These are phyloP conservation scores for Aurinia saxatilis DNA, from an alignment of 345 rosid species.

Conservation along the genomic window DNA sequence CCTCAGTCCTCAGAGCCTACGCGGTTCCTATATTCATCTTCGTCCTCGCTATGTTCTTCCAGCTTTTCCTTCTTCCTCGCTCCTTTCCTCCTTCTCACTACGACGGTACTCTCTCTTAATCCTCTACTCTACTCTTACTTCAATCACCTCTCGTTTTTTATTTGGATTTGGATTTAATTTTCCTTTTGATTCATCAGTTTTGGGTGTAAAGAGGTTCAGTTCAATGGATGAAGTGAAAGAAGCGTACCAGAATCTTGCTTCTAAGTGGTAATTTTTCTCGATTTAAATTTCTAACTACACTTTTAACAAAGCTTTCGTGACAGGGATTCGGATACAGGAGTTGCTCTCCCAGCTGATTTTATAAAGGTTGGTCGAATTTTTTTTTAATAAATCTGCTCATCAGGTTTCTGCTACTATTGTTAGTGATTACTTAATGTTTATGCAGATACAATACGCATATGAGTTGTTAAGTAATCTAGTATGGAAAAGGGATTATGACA, in stretches of 20 bases:
- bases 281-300: neutral
- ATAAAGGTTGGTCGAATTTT: slow-evolving; percentile 46
- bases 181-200: slow-evolving; percentile 31
- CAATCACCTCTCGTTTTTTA: neutral
- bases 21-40: slow-evolving; percentile 54
- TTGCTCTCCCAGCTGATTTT: slow-evolving; percentile 41
- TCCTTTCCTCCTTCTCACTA: slow-evolving; percentile 75
- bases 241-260: slow-evolving; percentile 55
- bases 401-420: neutral
- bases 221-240: slow-evolving; percentile 56
- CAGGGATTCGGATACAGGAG: slow-evolving; percentile 54
- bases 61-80: slow-evolving; percentile 69
- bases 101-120: slow-evolving; percentile 45
- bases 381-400: neutral
- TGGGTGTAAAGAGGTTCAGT: slow-evolving; percentile 50
- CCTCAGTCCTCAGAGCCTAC: slow-evolving; percentile 46
- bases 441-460: slow-evolving; percentile 76
- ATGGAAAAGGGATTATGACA: slow-evolving; percentile 83
- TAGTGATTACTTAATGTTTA: neutral
- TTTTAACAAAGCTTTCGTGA: neutral
- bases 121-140: neutral
- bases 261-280: slow-evolving; percentile 43
- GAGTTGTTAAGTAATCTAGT: slow-evolving; percentile 63
- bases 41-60: slow-evolving; percentile 55
- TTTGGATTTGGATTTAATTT: neutral